Evolutionary conservation across 495 filamentous ascomycete species (phyloP).

Genomic region (Hyaloscypha bicolor): DNA sequence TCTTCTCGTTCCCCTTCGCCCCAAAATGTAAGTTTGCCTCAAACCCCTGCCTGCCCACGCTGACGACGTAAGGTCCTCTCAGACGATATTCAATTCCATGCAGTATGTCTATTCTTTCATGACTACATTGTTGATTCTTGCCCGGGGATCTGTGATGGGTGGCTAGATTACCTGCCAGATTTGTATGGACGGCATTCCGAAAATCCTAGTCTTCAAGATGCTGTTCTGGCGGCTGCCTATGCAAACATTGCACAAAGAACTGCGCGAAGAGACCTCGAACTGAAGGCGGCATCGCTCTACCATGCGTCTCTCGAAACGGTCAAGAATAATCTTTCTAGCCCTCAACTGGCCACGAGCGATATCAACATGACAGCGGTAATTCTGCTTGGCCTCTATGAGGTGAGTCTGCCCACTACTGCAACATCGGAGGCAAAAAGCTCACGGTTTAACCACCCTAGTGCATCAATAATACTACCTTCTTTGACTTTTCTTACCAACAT

Average conservation of each 20-base stretch:
- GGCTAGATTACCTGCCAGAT: slow-evolving; percentile 11
- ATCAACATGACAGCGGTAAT: slow-evolving; percentile 5
- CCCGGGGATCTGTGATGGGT: background rate
- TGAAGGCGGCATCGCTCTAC: slow-evolving; percentile 6
- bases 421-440: background rate
- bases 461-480: background rate
- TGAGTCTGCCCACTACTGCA: background rate
- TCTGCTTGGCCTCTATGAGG: slow-evolving; percentile 19
- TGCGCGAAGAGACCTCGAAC: background rate
- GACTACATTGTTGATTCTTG: slow-evolving; percentile 5
- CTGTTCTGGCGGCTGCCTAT: slow-evolving; percentile 10
- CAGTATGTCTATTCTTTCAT: slow-evolving; percentile 11
- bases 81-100: slow-evolving; percentile 4
- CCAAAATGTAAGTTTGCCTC: background rate
- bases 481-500: background rate
- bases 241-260: slow-evolving; percentile 16
- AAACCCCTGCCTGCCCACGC: background rate
- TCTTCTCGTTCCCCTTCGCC: background rate
- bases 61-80: background rate
- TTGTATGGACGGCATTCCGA: slow-evolving; percentile 2
- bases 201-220: background rate
- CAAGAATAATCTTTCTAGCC: background rate
- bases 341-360: background rate
- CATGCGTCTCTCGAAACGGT: background rate
- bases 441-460: background rate